Percentiles rank a stretch among this genome's conserved stretches.
These are phyloP conservation scores for Guadua angustifolia DNA, from an alignment of 176 grass and related monocot species.

Conservation along the genomic window DNA sequence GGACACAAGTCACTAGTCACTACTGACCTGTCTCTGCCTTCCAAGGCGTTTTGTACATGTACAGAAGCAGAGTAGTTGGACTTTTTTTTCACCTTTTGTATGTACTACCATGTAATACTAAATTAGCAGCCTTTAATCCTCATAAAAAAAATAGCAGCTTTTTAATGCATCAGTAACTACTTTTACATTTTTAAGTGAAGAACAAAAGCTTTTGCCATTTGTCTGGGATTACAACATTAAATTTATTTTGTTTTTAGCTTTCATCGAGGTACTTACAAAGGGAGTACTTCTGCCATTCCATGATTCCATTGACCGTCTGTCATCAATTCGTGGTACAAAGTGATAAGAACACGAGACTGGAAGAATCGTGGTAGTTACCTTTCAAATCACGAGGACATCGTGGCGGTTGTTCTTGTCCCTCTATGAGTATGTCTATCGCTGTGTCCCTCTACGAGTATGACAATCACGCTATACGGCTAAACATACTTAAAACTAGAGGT, in stretches of 20 bases:
- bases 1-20: neutral
- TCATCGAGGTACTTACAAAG: too few species aligned
- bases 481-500: neutral
- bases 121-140: neutral
- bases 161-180: neutral
- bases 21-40: neutral
- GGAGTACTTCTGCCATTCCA: neutral
- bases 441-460: neutral
- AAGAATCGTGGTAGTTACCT: neutral
- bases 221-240: too few species aligned
- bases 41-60: constrained; percentile 25
- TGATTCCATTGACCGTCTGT: neutral
- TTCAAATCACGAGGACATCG: neutral
- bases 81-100: neutral
- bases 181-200: neutral
- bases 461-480: neutral
- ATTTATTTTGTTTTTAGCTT: neutral
- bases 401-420: neutral
- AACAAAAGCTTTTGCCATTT: neutral
- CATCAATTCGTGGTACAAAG: neutral
- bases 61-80: constrained; percentile 26
- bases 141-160: neutral
- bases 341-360: neutral
- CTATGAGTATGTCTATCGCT: neutral
- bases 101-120: neutral